phyloP scores from a whole-genome alignment of 495 filamentous ascomycete genomes.

The Clavariopsis aquatica region DNA sequence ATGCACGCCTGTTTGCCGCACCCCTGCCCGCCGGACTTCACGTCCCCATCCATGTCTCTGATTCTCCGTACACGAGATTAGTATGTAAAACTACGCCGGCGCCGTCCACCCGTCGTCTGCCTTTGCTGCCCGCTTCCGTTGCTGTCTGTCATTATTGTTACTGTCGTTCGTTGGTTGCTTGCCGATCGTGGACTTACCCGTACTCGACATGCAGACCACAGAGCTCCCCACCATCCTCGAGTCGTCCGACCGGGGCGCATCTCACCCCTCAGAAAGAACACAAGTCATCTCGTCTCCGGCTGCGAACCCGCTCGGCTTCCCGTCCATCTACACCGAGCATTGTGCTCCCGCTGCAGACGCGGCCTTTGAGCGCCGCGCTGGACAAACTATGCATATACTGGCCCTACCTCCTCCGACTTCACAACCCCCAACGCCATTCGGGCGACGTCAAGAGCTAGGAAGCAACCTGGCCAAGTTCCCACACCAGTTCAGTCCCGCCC shows the following conservation, averaged over 20 bases:
- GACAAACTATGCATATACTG: conserved; percentile 39
- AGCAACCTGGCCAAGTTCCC: conserved; percentile 35
- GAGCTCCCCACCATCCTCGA: conserved; percentile 26
- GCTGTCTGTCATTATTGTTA: conserved; percentile 6
- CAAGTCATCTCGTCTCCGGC: neutral
- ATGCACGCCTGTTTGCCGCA: conserved; percentile 15
- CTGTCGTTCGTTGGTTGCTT: conserved; percentile 9
- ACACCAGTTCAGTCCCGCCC: conserved; percentile 31
- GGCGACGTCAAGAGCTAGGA: conserved; percentile 38
- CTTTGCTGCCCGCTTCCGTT: conserved; percentile 1
- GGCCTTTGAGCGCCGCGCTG: conserved; percentile 33
- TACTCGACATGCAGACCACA: conserved; percentile 36
- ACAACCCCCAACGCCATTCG: conserved; percentile 33
- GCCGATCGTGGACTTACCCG: conserved; percentile 34
- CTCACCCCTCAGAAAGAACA: conserved; percentile 23
- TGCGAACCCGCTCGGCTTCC: conserved; percentile 24
- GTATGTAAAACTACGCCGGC: conserved; percentile 31
- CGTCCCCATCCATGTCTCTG: conserved; percentile 2
- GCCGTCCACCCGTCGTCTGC: conserved; percentile 7
- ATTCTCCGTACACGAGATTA: conserved; percentile 23
- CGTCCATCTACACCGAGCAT: conserved; percentile 28
- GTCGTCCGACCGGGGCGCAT: conserved; percentile 26
- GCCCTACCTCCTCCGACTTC: conserved; percentile 36
- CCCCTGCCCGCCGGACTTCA: conserved; percentile 27
- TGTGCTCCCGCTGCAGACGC: conserved; percentile 38